phyloP scores from a whole-genome alignment of 2,329 filamentous ascomycete species.

The Aspergillus unguis region DNA sequence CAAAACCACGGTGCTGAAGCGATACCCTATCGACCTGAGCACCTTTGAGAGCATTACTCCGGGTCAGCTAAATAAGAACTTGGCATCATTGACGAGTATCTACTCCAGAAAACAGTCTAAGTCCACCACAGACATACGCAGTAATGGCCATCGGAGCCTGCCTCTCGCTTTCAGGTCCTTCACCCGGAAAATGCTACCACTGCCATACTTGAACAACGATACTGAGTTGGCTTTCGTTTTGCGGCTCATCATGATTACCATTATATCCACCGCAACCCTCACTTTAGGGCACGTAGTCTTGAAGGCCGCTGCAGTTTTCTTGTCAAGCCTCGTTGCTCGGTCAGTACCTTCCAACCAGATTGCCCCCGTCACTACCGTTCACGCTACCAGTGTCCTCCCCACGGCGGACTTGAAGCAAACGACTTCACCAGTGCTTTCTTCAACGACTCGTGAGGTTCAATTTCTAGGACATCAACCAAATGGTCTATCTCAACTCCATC shows the following conservation, averaged over 20 bases:
- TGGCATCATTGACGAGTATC: constrained; percentile 41
- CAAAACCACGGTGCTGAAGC: constrained; percentile 33
- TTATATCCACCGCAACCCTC: constrained; percentile 29
- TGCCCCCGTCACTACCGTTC: constrained; percentile 13
- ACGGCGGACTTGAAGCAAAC: constrained; percentile 19
- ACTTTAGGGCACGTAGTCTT: constrained; percentile 32
- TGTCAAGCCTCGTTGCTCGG: constrained; percentile 25
- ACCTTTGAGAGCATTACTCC: constrained; percentile 49
- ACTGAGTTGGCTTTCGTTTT: constrained; percentile 25
- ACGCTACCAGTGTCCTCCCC: constrained; percentile 21
- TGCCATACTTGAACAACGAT: constrained; percentile 20
- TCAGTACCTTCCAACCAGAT: constrained; percentile 23
- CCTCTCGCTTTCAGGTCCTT: constrained; percentile 25
- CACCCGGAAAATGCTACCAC: constrained; percentile 23
- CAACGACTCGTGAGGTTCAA: constrained; percentile 19
- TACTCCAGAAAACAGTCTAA: constrained; percentile 27
- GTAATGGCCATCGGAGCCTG: constrained; percentile 10
- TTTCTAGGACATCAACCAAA: constrained; percentile 15
- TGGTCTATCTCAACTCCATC: constrained; percentile 23
- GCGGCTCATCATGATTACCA: constrained; percentile 26
- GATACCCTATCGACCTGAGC: constrained; percentile 46
- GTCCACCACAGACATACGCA: constrained; percentile 14
- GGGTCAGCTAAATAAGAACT: constrained; percentile 45
- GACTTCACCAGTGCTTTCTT: constrained; percentile 26
- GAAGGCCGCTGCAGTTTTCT: constrained; percentile 22